Percentiles rank a stretch among this genome's conserved stretches.
Conservation (phyloP, 306 rosid genomes). For the Cicer arietinum region DNA sequence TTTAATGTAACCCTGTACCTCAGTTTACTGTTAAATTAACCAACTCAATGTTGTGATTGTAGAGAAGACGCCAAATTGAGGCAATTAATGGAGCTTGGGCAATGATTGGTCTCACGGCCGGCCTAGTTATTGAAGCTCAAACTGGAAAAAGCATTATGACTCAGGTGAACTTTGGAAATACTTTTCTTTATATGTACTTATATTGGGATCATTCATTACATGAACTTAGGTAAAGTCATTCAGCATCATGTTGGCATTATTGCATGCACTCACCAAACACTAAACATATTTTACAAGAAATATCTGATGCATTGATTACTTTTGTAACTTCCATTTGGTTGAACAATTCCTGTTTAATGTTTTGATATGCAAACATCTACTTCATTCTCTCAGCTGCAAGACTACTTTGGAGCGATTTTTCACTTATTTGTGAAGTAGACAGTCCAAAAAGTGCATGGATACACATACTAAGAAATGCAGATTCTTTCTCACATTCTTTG, state of each 20-base stretch:
- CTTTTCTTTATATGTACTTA: neutral
- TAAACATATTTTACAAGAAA: slow-evolving; percentile 2
- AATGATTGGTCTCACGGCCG: slow-evolving; percentile 89
- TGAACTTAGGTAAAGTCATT: slow-evolving; percentile 21
- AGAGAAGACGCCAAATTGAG: slow-evolving; percentile 87
- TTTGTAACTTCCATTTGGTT: slow-evolving; percentile 39
- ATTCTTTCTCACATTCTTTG: slow-evolving; percentile 54
- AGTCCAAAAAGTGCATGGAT: slow-evolving; percentile 30
- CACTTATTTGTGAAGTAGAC: slow-evolving; percentile 60
- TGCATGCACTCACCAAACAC: slow-evolving; percentile 31
- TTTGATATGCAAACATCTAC: slow-evolving; percentile 21
- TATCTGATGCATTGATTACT: slow-evolving; percentile 25
- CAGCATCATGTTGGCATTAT: neutral
- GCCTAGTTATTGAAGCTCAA: slow-evolving; percentile 81
- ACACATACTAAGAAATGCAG: slow-evolving; percentile 40
- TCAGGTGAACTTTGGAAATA: slow-evolving; percentile 62
- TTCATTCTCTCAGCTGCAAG: slow-evolving; percentile 67
- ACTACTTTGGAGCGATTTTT: slow-evolving; percentile 61
- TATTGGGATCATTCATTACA: slow-evolving; percentile 8
- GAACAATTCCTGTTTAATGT: slow-evolving; percentile 31
- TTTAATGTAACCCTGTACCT: slow-evolving; percentile 27
- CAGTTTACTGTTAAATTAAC: slow-evolving; percentile 39
- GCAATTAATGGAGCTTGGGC: slow-evolving; percentile 99
- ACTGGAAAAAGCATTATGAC: slow-evolving; percentile 75
- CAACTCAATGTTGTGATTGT: slow-evolving; percentile 45